Percentiles rank a stretch among this genome's conserved stretches.
Evolutionary conservation across 2,329 filamentous ascomycete genomes (phyloP).

Genomic region (Alternaria dauci): DNA sequence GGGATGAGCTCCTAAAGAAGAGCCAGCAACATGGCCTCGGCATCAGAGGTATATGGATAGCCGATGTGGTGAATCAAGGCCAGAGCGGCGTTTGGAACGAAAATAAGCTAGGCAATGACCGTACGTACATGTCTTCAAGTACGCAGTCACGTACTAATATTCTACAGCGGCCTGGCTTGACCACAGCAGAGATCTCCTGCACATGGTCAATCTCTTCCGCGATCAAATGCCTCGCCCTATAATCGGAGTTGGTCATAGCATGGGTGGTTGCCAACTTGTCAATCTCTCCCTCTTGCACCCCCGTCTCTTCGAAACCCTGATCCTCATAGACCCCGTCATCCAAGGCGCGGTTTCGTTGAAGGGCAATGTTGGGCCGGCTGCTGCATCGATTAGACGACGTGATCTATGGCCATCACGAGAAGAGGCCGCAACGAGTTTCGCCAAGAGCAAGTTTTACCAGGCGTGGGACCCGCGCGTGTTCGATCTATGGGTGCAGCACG

Average conservation of each 20-base stretch:
- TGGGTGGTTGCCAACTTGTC: slow-evolving; percentile 78
- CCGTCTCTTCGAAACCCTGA: slow-evolving; percentile 75
- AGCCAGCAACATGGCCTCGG: slow-evolving; percentile 68
- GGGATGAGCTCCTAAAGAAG: slow-evolving; percentile 77
- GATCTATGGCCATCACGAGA: slow-evolving; percentile 82
- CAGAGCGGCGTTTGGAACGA: slow-evolving; percentile 81
- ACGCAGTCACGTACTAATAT: slow-evolving; percentile 1
- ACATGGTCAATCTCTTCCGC: slow-evolving; percentile 86
- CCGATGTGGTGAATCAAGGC: slow-evolving; percentile 87
- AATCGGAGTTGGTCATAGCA: slow-evolving; percentile 86
- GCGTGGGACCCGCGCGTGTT: slow-evolving; percentile 84
- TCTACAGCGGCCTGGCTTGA: slow-evolving; percentile 81
- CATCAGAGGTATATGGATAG: slow-evolving; percentile 87
- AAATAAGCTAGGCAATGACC: slow-evolving; percentile 79
- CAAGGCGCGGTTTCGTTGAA: slow-evolving; percentile 57
- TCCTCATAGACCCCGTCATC: slow-evolving; percentile 88
- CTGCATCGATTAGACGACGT: slow-evolving; percentile 73
- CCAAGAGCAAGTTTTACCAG: slow-evolving; percentile 76
- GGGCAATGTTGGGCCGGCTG: slow-evolving; percentile 57
- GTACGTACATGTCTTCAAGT: slow-evolving; percentile 59
- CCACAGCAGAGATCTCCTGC: slow-evolving; percentile 81
- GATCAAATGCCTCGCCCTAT: slow-evolving; percentile 81
- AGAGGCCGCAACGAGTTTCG: slow-evolving; percentile 73
- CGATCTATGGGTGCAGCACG: slow-evolving; percentile 74
- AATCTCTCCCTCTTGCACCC: slow-evolving; percentile 81